Evolutionary conservation across 352 stramenopile species (phyloP), one percentile per base, ranked within the genome.

Genomic region (Discostella stelligera): DNA sequence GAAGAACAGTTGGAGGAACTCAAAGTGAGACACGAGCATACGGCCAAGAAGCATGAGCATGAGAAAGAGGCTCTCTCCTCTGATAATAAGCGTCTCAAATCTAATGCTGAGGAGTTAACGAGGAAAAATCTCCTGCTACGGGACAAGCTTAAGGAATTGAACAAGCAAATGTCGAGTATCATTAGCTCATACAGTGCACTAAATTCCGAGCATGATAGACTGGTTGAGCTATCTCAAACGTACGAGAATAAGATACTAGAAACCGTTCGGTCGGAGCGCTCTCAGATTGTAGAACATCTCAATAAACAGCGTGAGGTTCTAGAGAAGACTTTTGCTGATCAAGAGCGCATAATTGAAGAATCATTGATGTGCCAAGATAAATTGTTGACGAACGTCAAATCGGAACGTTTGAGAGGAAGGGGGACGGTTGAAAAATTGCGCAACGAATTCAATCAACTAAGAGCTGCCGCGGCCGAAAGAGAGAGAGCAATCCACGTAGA

Each of bases 171-270:
- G 69, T 71, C 56, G 13, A 66, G 41, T 48, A 80, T 88, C 53
- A 75, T 88, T n/a, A 84, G 69, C 60, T 83, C 73, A 27, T 72
- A 88, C 49, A 74, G 63, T 65, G 59, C 78, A 10, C 66, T 88
- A 3, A 80, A 70, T 58, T 79, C 77, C 58, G 77, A 88, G 70
- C 75, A 88, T 52, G 82, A 88, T 63, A 52, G 78, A 50, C 72
- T 85, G 27, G 4, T 82, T 23, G 82, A 88, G 41, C 41, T 75
- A 21, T 60, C 72, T 25, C 59, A 82, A 25, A 44, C 32, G 5
- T 73, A 77, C 20, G 82, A 88, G 62, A 63, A n/a, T 32, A 71
- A 56, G 52, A 46, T 88, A 41, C 21, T 84, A 0, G 82, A 88
- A 21, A 61, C 61, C 8, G 66, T 86, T 0, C 48, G 68, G 49